Conservation (phyloP, 2,329 filamentous ascomycete species). For the Aspergillus alliaceus region DNA sequence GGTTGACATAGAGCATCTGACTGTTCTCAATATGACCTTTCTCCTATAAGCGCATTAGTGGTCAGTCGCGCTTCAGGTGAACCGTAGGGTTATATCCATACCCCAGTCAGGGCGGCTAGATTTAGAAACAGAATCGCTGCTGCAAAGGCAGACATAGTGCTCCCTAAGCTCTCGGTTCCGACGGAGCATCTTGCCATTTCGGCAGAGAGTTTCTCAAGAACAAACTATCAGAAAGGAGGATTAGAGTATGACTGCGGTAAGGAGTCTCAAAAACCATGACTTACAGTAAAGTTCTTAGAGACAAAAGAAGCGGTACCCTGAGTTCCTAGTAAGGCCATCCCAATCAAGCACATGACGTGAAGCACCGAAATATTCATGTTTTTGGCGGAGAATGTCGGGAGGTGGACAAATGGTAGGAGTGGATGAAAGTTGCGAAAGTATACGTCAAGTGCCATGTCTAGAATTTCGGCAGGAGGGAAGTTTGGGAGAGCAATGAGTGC, state of each 20-base stretch:
- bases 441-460: slow-evolving; percentile 55
- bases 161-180: slow-evolving; percentile 39
- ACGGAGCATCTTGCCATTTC: slow-evolving; percentile 46
- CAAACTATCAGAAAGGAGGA: slow-evolving; percentile 14
- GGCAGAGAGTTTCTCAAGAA: slow-evolving; percentile 41
- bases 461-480: slow-evolving; percentile 53
- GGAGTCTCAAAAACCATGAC: neutral
- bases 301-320: slow-evolving; percentile 54
- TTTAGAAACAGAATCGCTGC: slow-evolving; percentile 51
- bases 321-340: slow-evolving; percentile 53
- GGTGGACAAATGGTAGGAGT: slow-evolving; percentile 54
- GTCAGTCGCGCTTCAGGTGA: neutral
- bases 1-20: slow-evolving; percentile 53
- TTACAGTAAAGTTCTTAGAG: slow-evolving; percentile 45
- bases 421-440: slow-evolving; percentile 57
- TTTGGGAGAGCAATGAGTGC: slow-evolving; percentile 29
- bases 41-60: slow-evolving; percentile 30
- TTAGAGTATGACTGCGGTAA: slow-evolving; percentile 2
- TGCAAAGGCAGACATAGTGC: slow-evolving; percentile 49
- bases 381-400: slow-evolving; percentile 54
- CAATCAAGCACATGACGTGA: slow-evolving; percentile 55
- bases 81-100: slow-evolving; percentile 20
- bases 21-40: slow-evolving; percentile 48
- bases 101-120: slow-evolving; percentile 50
- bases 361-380: slow-evolving; percentile 48